Conservation (phyloP, 352 stramenopile genomes). For the Globisporangium perplexum region DNA sequence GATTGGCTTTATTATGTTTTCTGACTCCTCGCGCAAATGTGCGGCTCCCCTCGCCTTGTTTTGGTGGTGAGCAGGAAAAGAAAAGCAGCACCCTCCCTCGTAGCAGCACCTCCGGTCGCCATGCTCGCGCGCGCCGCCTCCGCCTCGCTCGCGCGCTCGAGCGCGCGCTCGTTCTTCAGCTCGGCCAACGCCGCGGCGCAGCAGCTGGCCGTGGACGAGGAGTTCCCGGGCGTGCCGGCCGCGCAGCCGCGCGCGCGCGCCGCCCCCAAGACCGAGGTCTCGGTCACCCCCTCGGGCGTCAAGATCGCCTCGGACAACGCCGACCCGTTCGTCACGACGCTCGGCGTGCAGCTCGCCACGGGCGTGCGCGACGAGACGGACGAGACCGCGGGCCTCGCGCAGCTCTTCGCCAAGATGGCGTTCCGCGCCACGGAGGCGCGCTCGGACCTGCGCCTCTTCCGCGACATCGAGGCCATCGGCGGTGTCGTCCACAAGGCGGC, state of each 20-base stretch:
- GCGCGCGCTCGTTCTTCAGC: conserved; percentile 53
- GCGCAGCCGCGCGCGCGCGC: conserved; percentile 28
- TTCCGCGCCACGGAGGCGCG: conserved; percentile 69
- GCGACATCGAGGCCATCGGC: conserved; percentile 78
- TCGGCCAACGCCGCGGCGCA: conserved; percentile 53
- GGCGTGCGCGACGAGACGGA: conserved; percentile 63
- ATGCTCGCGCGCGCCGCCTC: conserved; percentile 31
- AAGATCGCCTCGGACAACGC: conserved; percentile 56
- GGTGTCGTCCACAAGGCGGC: conserved; percentile 52
- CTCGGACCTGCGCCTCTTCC: conserved; percentile 78
- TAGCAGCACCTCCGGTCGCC: background rate
- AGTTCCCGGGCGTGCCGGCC: conserved; percentile 50
- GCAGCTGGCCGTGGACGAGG: conserved; percentile 50
- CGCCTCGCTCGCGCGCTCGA: conserved; percentile 20
- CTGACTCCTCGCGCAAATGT: no score
- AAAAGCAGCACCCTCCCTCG: conserved; percentile 8
- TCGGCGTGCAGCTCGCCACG: conserved; percentile 59
- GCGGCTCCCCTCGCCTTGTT: conserved; percentile 9
- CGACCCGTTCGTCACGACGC: conserved; percentile 37
- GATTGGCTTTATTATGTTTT: no score
- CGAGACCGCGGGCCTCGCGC: conserved; percentile 63
- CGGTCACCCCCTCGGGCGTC: conserved; percentile 39
- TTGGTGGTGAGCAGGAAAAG: conserved; percentile 31
- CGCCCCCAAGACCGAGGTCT: conserved; percentile 27
- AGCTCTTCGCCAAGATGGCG: conserved; percentile 80